A percentile compares a stretch with the other conserved stretches of the same genome.
Evolutionary conservation across 169 alveolate species (phyloP).

Genomic region (Eimeria maxima): DNA sequence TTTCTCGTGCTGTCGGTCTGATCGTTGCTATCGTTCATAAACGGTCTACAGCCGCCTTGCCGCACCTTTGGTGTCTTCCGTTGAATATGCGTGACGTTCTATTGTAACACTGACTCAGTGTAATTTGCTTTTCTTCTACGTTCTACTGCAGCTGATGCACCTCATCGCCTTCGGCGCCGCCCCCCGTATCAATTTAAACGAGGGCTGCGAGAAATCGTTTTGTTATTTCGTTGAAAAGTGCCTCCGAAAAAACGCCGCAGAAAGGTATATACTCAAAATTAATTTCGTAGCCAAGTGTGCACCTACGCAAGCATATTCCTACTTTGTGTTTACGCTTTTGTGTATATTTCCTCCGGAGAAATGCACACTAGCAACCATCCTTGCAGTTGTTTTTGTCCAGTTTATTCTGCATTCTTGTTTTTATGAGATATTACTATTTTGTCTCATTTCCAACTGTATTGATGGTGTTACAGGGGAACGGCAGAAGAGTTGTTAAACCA

Average conservation of each 20-base stretch:
- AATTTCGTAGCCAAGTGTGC: not conserved
- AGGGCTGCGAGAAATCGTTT: constrained; percentile 89
- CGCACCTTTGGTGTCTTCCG: not conserved
- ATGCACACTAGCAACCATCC: too few species aligned
- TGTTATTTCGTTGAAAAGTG: constrained; percentile 90
- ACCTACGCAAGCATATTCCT: not conserved
- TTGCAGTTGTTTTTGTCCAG: not conserved
- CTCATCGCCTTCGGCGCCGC: constrained; percentile 87
- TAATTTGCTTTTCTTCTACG: not conserved
- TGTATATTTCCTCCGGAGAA: too few species aligned
- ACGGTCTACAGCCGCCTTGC: not conserved
- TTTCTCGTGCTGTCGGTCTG: too few species aligned
- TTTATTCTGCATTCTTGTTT: not conserved
- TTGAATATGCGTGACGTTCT: not conserved
- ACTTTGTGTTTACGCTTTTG: not conserved
- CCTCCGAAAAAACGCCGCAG: constrained; percentile 89
- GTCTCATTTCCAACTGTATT: too few species aligned
- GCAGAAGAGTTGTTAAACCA: too few species aligned
- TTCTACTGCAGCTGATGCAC: constrained; percentile 85
- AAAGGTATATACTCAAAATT: constrained; percentile 76
- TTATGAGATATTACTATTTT: too few species aligned
- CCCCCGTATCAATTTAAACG: constrained; percentile 86
- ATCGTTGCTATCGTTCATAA: too few species aligned
- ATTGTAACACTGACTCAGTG: not conserved
- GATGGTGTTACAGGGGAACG: too few species aligned